These are phyloP conservation scores for Globisporangium acanthophoron DNA, from an alignment of 352 stramenopile species.

Conservation along the genomic window DNA sequence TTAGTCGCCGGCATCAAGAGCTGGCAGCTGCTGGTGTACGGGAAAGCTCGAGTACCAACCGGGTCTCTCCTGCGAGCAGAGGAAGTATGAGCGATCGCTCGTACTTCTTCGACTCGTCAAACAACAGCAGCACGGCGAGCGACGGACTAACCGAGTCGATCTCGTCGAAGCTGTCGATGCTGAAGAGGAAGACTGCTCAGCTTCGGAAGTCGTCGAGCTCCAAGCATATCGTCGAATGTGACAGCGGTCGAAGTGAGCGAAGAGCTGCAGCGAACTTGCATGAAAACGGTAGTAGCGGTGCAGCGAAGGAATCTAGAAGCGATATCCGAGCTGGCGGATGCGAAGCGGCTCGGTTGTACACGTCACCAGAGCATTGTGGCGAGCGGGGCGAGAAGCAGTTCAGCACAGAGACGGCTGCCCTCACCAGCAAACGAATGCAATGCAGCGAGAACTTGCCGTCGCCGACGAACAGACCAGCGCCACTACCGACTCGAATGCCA, in stretches of 20 bases:
- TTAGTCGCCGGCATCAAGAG: not conserved
- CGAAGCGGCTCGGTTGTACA: not conserved
- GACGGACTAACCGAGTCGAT: not conserved
- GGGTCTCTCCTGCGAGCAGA: not conserved
- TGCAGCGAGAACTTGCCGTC: not conserved
- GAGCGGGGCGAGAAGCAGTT: not conserved
- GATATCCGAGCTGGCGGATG: not conserved
- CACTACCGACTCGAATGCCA: not conserved
- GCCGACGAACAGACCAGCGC: not conserved
- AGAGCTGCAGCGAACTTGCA: not conserved
- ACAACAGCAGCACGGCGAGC: not conserved
- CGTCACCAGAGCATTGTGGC: not conserved
- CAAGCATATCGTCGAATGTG: conserved; percentile 17
- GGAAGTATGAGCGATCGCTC: conserved; percentile 39
- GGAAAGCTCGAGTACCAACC: not conserved
- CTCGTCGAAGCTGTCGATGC: conserved; percentile 38
- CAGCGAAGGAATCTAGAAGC: not conserved
- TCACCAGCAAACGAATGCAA: not conserved
- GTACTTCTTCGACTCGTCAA: conserved; percentile 18
- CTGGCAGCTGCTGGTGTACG: not conserved
- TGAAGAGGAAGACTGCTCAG: conserved; percentile 58
- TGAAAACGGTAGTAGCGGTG: not conserved
- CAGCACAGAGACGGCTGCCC: not conserved
- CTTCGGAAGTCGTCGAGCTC: conserved; percentile 38
- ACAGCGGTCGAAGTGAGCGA: not conserved